phyloP scores from a whole-genome alignment of 768 basidiomycete species.

The Gelatoporia subvermispora region DNA sequence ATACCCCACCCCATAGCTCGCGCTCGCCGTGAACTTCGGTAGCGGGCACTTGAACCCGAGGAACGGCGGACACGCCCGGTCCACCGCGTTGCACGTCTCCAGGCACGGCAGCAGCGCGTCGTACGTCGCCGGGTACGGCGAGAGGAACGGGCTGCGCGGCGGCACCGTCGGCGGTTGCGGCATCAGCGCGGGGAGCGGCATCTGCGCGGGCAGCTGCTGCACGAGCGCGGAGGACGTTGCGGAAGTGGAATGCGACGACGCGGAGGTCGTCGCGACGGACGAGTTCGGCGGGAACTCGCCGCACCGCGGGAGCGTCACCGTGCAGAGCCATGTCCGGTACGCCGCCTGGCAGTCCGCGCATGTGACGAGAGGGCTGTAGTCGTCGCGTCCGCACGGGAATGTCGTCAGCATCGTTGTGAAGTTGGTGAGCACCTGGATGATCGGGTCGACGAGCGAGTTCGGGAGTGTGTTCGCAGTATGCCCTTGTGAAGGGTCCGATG shows the following conservation, averaged over 20 bases:
- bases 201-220: conserved; percentile 22
- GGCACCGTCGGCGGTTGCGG: conserved; percentile 34
- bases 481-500: conserved; percentile 34
- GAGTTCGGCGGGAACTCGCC: conserved; percentile 43
- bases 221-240: conserved; percentile 27
- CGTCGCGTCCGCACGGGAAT: conserved; percentile 74
- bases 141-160: conserved; percentile 44
- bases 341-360: conserved; percentile 71
- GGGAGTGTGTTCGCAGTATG: conserved; percentile 54
- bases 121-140: conserved; percentile 43
- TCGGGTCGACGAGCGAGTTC: conserved; percentile 37
- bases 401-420: conserved; percentile 71
- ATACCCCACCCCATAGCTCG: conserved; percentile 74
- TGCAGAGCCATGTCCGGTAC: conserved; percentile 78
- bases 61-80: conserved; percentile 74
- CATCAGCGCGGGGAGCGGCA: conserved; percentile 47
- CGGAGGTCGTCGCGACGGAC: conserved; percentile 19
- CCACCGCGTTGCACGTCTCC: conserved; percentile 68
- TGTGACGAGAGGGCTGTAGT: conserved; percentile 72
- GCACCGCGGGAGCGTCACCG: conserved; percentile 70
- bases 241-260: conserved; percentile 18
- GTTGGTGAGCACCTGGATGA: conserved; percentile 60
- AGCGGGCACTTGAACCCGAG: conserved; percentile 68
- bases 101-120: conserved; percentile 71
- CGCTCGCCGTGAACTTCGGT: conserved; percentile 52